These are phyloP conservation scores for Raddia distichophylla DNA, from an alignment of 176 grass and related monocot genomes.

Conservation along the genomic window DNA sequence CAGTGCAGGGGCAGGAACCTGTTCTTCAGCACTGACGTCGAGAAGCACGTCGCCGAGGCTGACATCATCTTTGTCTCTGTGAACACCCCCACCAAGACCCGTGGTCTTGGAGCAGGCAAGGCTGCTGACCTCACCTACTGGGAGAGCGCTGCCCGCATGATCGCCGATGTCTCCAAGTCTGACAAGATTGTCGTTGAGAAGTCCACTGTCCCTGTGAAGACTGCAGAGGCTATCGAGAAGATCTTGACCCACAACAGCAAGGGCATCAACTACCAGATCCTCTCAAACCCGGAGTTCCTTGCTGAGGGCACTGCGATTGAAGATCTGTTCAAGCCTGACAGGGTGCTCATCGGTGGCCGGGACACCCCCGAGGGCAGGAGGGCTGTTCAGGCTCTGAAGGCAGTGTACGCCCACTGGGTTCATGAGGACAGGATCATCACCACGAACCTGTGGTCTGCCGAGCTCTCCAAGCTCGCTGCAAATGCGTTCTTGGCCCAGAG, in stretches of 20 bases:
- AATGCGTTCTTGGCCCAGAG: constrained; percentile 89
- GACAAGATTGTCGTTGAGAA: constrained; percentile 98
- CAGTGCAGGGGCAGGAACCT: constrained; percentile 77
- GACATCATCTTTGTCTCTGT: constrained; percentile 93
- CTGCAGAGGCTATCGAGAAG: constrained; percentile 91
- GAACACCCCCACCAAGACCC: constrained; percentile 93
- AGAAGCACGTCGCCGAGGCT: constrained; percentile 77
- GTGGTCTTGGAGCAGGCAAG: constrained; percentile 91
- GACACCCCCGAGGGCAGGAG: constrained; percentile 71
- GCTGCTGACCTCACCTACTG: constrained; percentile 92
- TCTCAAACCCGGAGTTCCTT: constrained; percentile 96
- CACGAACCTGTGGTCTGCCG: constrained; percentile 87
- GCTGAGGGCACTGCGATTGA: constrained; percentile 81
- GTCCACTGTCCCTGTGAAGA: constrained; percentile 92
- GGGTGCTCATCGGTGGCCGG: constrained; percentile 85
- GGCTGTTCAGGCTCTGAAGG: constrained; percentile 79
- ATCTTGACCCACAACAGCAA: constrained; percentile 97
- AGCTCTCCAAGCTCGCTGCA: constrained; percentile 88
- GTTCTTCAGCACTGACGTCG: constrained; percentile 86
- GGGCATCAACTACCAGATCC: constrained; percentile 96
- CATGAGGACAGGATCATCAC: constrained; percentile 88
- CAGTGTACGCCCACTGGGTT: constrained; percentile 89
- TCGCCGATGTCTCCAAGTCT: constrained; percentile 84
- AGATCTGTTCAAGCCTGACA: constrained; percentile 79
- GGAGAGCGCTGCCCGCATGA: constrained; percentile 94